Conservation (phyloP, 495 filamentous ascomycete species). For the Penicillium simplicissimum region DNA sequence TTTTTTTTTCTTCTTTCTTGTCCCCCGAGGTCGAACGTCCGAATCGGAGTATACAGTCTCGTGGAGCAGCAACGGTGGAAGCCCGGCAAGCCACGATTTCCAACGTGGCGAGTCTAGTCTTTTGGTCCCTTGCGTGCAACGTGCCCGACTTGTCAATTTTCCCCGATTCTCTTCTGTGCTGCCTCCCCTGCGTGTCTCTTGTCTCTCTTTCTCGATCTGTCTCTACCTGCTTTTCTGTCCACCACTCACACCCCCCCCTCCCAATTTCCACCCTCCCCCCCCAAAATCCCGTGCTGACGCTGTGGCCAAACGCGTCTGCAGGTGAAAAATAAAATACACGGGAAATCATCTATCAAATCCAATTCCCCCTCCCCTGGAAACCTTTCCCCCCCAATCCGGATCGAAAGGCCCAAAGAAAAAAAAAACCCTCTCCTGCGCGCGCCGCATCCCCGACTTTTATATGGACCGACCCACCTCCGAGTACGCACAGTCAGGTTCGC, state of each 20-base stretch:
- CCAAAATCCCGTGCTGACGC: constrained; percentile 4
- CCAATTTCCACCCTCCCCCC: constrained; percentile 4
- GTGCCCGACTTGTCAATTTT: constrained; percentile 35
- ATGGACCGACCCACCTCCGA: constrained; percentile 87
- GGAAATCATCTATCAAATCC: constrained; percentile 3
- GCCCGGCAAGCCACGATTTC: constrained; percentile 22
- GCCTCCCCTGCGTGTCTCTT: background rate
- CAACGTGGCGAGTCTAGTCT: constrained; percentile 29
- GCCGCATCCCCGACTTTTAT: constrained; percentile 34
- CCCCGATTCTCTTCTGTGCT: constrained; percentile 22
- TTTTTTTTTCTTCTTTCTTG: background rate
- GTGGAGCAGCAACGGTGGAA: constrained; percentile 3
- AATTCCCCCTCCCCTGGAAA: constrained; percentile 7
- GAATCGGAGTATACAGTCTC: background rate
- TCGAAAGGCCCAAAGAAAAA: constrained; percentile 6
- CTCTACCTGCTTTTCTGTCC: constrained; percentile 19
- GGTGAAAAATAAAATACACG: constrained; percentile 8
- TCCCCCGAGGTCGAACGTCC: background rate
- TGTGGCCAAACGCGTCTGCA: constrained; percentile 23
- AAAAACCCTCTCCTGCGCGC: constrained; percentile 8
- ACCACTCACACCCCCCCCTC: constrained; percentile 10
- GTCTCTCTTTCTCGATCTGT: constrained; percentile 1
- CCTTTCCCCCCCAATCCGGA: constrained; percentile 7
- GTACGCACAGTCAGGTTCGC: constrained; percentile 99
- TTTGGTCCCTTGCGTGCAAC: constrained; percentile 38